These are phyloP conservation scores for Thalassiosira hispida DNA, from an alignment of 352 stramenopile species.

Conservation along the genomic window DNA sequence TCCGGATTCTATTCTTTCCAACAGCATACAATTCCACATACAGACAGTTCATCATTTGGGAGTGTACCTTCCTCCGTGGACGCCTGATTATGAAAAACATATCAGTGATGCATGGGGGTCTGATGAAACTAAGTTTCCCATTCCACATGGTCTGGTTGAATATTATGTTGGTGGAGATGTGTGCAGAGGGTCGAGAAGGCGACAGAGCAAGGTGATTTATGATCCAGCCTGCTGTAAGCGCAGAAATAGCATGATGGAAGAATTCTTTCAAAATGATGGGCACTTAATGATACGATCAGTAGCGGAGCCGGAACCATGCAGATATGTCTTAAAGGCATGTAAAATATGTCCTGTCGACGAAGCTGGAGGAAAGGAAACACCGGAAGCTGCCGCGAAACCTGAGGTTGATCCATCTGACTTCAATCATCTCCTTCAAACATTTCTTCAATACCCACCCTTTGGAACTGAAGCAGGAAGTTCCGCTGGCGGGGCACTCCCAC, in stretches of 20 bases:
- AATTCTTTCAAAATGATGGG: conserved; percentile 51
- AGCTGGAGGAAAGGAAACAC: not conserved
- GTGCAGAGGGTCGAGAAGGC: conserved; percentile 27
- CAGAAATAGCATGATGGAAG: conserved; percentile 29
- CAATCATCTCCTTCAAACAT: conserved; percentile 45
- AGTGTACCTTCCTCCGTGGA: conserved; percentile 32
- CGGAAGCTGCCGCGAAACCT: not conserved
- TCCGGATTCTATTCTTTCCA: conserved; percentile 34
- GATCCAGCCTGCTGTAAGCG: conserved; percentile 48
- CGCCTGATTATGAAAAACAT: conserved; percentile 29
- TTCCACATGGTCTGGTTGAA: conserved; percentile 26
- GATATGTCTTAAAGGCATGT: conserved; percentile 48
- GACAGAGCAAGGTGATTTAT: conserved; percentile 57
- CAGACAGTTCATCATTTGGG: conserved; percentile 41
- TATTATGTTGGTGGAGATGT: conserved; percentile 56
- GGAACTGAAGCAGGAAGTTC: conserved; percentile 6
- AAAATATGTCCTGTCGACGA: conserved; percentile 31
- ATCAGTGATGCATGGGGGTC: conserved; percentile 32
- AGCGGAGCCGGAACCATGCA: conserved; percentile 45
- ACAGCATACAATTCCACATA: conserved; percentile 47
- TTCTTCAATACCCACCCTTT: conserved; percentile 32
- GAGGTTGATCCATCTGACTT: conserved; percentile 40
- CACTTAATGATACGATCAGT: conserved; percentile 38
- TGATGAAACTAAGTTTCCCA: conserved; percentile 14
- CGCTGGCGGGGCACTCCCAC: conserved; percentile 41